Conservation (phyloP, 352 stramenopile genomes). For the Phytophthora sp. region DNA sequence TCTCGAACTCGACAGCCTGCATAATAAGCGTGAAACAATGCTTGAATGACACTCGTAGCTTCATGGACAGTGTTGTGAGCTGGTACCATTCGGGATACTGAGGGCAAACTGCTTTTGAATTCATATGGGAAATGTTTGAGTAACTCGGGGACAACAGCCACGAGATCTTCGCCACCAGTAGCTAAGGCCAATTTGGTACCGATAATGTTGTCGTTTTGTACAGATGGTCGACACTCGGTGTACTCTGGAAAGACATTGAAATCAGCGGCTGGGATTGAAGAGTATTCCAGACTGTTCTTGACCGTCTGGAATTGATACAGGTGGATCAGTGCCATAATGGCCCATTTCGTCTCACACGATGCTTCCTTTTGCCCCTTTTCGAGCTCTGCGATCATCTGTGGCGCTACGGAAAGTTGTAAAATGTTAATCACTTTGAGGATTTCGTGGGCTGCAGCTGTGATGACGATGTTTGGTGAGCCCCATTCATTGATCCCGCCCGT, state of each 20-base stretch:
- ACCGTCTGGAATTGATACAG: conserved; percentile 31
- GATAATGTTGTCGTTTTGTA: conserved; percentile 22
- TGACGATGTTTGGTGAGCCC: conserved; percentile 15
- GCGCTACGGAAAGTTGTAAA: conserved; percentile 18
- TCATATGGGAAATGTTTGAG: conserved; percentile 28
- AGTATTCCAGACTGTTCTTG: conserved; percentile 27
- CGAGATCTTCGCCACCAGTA: conserved; percentile 13
- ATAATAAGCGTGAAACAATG: conserved; percentile 20
- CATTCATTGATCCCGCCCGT: conserved; percentile 30
- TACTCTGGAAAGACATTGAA: conserved; percentile 35
- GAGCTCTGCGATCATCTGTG: conserved; percentile 15
- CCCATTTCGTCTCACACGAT: conserved; percentile 22
- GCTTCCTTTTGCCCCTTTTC: not conserved
- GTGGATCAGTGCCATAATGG: conserved; percentile 16
- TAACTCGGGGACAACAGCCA: conserved; percentile 21
- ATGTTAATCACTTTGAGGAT: conserved; percentile 13
- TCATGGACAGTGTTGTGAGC: not conserved
- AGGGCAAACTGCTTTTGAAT: conserved; percentile 23
- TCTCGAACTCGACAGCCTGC: conserved; percentile 17
- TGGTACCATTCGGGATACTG: conserved; percentile 5
- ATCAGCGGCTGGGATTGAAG: conserved; percentile 25
- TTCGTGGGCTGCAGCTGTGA: conserved; percentile 8
- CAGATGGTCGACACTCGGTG: conserved; percentile 27
- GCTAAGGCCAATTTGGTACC: conserved; percentile 13
- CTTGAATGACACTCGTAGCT: conserved; percentile 6